These are phyloP conservation scores for Penicillium sp. DNA, from an alignment of 2,329 filamentous ascomycete species.

Conservation along the genomic window DNA sequence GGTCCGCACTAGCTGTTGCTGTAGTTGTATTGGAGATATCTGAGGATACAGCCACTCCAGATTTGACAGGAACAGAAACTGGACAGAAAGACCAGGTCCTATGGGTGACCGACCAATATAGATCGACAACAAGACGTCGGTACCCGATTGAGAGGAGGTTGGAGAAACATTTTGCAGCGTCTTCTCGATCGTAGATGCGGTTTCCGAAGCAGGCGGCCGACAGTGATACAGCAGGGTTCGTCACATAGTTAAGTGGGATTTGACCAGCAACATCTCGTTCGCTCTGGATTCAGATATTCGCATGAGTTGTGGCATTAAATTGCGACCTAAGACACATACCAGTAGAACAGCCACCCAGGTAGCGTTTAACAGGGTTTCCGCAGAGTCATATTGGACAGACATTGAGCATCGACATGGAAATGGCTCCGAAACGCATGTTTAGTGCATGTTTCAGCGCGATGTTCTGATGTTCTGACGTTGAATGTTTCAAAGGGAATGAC, in stretches of 20 bases:
- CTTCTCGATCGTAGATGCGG: conserved; percentile 52
- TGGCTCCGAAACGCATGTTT: conserved; percentile 2
- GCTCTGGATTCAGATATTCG: conserved; percentile 44
- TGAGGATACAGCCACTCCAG: conserved; percentile 22
- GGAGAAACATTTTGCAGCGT: conserved; percentile 57
- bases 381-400: conserved; percentile 43
- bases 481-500: neutral
- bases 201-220: conserved; percentile 58
- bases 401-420: conserved; percentile 29
- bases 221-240: conserved; percentile 55
- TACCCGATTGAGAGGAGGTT: conserved; percentile 62
- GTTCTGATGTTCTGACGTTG: neutral
- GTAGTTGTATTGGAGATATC: conserved; percentile 14
- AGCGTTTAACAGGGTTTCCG: conserved; percentile 34
- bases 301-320: neutral
- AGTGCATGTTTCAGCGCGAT: neutral
- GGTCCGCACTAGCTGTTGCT: conserved; percentile 19
- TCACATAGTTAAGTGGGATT: conserved; percentile 63
- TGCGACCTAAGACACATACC: conserved; percentile 25
- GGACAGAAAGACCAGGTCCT: conserved; percentile 61
- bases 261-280: conserved; percentile 59
- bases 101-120: conserved; percentile 61
- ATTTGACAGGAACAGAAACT: conserved; percentile 47
- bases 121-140: conserved; percentile 56
- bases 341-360: conserved; percentile 42